Evolutionary conservation across 1,284 basidiomycete genomes (phyloP).

Genomic region (Dichomitus squalens): DNA sequence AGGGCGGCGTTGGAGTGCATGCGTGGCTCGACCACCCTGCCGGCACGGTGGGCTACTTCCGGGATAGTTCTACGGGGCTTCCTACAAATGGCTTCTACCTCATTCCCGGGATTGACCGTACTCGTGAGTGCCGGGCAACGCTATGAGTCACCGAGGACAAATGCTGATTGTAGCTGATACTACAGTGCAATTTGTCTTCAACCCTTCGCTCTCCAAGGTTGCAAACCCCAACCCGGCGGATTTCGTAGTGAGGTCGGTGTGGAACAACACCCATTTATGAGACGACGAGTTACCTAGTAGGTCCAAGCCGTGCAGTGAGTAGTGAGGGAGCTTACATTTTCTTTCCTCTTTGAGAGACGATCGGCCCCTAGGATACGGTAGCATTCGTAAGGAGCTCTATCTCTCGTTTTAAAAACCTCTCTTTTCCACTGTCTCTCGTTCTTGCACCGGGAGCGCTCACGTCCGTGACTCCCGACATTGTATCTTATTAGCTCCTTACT

Average conservation of each 20-base stretch:
- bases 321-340: no score
- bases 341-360: no score
- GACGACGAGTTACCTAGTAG: no score
- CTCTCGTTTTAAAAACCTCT: no score
- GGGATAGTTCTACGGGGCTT: slow-evolving; percentile 42
- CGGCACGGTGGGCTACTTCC: slow-evolving; percentile 55
- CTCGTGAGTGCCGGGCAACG: slow-evolving; percentile 36
- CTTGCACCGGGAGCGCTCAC: no score
- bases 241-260: slow-evolving; percentile 57
- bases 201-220: slow-evolving; percentile 40
- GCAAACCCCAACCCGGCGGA: slow-evolving; percentile 41
- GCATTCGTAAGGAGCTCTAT: no score
- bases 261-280: slow-evolving; percentile 57
- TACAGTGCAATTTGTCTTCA: slow-evolving; percentile 49
- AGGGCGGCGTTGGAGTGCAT: slow-evolving; percentile 56
- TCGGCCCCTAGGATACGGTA: no score
- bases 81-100: slow-evolving; percentile 58
- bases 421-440: no score
- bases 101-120: slow-evolving; percentile 51
- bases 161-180: not conserved
- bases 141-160: no score
- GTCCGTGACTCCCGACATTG: no score
- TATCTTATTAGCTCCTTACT: no score
- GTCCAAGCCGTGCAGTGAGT: no score
- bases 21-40: slow-evolving; percentile 62